These are phyloP conservation scores for Pachysolen tannophilus DNA, from an alignment of 805 yeast genomes.

Conservation along the genomic window DNA sequence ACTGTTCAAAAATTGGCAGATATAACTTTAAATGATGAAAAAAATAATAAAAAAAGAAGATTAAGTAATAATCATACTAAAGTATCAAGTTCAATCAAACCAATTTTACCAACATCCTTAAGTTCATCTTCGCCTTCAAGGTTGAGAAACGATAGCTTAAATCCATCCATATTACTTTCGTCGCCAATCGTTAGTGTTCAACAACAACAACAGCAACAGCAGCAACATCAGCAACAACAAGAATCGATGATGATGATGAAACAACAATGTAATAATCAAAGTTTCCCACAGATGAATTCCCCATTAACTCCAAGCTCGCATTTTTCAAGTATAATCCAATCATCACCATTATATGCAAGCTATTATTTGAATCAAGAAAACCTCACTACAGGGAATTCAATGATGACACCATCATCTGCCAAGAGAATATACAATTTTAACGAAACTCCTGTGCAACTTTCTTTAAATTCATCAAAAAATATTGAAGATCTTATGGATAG, in stretches of 20 bases:
- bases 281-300: slow-evolving; percentile 8
- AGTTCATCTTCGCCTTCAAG: too few species aligned
- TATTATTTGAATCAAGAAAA: too few species aligned
- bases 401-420: not conserved
- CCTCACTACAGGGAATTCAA: too few species aligned
- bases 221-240: not conserved
- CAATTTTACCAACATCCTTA: too few species aligned
- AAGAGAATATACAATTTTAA: slow-evolving; percentile 1
- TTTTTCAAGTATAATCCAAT: slow-evolving; percentile 23
- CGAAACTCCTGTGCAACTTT: too few species aligned
- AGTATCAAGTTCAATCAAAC: too few species aligned
- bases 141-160: too few species aligned
- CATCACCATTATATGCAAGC: slow-evolving; percentile 23
- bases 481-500: too few species aligned
- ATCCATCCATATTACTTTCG: slow-evolving; percentile 1
- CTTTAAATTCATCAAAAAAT: too few species aligned
- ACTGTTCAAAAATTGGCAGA: slow-evolving; percentile 7
- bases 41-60: not conserved
- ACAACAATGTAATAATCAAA: not conserved
- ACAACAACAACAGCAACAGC: slow-evolving; percentile 4
- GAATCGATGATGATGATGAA: not conserved
- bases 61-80: too few species aligned
- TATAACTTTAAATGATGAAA: not conserved
- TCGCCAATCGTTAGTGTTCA: slow-evolving; percentile 8
- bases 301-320: slow-evolving; percentile 23